phyloP scores from a whole-genome alignment of 257 asterid genomes.

The Pogostemon cablin region DNA sequence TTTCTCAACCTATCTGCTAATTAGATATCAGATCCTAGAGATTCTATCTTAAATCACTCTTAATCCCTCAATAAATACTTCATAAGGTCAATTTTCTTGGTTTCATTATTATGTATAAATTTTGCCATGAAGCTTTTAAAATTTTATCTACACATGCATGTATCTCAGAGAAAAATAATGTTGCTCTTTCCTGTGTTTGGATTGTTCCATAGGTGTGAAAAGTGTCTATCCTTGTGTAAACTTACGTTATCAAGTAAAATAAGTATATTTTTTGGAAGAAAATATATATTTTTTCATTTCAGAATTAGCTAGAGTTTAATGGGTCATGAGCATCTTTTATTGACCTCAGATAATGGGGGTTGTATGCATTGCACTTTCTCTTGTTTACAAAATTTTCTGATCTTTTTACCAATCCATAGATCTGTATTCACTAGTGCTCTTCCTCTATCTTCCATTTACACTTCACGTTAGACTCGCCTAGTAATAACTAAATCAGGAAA shows the following conservation, averaged over 20 bases:
- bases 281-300: background rate
- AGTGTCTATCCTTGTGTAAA: constrained; percentile 5
- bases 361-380: background rate
- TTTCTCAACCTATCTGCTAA: background rate
- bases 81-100: background rate
- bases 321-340: background rate
- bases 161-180: background rate
- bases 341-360: background rate
- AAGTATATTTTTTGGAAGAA: background rate
- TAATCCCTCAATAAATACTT: background rate
- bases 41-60: constrained; percentile 14
- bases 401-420: constrained; percentile 22
- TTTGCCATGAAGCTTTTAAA: background rate
- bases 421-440: background rate
- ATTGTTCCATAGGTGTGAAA: background rate
- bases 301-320: background rate
- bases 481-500: constrained; percentile 6
- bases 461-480: background rate
- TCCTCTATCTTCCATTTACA: constrained; percentile 1
- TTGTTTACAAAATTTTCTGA: background rate
- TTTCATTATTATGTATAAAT: background rate
- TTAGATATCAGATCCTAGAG: constrained; percentile 1
- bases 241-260: background rate
- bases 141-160: background rate
- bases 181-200: constrained; percentile 21